These are phyloP conservation scores for Takakia lepidozioides DNA, from an alignment of 225 moss, liverwort and hornwort species.

Conservation along the genomic window DNA sequence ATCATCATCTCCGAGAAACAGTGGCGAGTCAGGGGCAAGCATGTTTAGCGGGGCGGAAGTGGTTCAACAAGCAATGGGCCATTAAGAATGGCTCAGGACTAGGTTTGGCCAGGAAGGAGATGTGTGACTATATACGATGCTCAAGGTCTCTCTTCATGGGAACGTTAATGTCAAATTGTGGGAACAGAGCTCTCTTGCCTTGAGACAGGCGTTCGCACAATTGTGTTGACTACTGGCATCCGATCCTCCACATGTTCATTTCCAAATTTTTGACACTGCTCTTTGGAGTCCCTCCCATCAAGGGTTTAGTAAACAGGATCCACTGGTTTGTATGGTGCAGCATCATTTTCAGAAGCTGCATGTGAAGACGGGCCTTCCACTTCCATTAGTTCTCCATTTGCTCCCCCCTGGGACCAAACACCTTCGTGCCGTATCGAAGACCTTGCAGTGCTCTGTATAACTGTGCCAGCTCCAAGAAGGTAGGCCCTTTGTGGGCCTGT, in stretches of 20 bases:
- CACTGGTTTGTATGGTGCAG: constrained; percentile 27
- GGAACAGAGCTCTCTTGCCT: constrained; percentile 18
- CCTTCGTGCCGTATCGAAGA: constrained; percentile 18
- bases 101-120: constrained; percentile 6
- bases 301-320: constrained; percentile 18
- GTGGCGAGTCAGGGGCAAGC: constrained; percentile 25
- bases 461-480: constrained; percentile 1
- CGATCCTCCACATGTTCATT: constrained; percentile 18
- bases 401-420: constrained; percentile 23
- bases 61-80: constrained; percentile 32
- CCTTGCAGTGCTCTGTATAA: constrained; percentile 22
- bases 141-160: constrained; percentile 2
- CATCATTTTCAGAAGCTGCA: no score
- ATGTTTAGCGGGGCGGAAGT: constrained; percentile 40
- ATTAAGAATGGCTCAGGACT: constrained; percentile 10
- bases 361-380: constrained; percentile 22
- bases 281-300: constrained; percentile 28
- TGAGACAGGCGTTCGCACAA: constrained; percentile 15
- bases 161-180: constrained; percentile 15
- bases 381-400: constrained; percentile 33
- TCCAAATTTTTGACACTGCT: constrained; percentile 55
- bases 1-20: constrained; percentile 45
- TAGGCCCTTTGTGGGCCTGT: neutral
- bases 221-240: constrained; percentile 24
- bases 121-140: constrained; percentile 15